Conservation (phyloP, 495 filamentous ascomycete genomes). For the Clohesyomyces aquaticus region DNA sequence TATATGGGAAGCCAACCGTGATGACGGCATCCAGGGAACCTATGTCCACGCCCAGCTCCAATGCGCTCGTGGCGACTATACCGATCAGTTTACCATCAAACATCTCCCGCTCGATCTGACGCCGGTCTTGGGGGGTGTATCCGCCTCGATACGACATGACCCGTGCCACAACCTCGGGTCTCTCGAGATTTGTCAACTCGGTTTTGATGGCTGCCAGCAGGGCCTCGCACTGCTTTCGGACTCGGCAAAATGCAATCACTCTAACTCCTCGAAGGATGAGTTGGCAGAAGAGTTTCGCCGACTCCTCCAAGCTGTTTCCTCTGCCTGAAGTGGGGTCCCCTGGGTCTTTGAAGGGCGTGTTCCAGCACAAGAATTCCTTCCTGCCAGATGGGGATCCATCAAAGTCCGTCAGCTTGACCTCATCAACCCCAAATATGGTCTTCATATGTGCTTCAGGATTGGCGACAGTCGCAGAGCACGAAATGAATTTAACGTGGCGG, state of each 20-base stretch:
- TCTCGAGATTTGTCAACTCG: slow-evolving; percentile 72
- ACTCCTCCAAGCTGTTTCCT: slow-evolving; percentile 79
- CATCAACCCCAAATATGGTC: slow-evolving; percentile 86
- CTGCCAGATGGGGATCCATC: slow-evolving; percentile 92
- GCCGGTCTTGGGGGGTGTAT: slow-evolving; percentile 91
- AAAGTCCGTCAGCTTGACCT: slow-evolving; percentile 78
- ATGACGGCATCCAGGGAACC: slow-evolving; percentile 93
- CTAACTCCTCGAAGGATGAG: slow-evolving; percentile 85
- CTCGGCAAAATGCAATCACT: slow-evolving; percentile 90
- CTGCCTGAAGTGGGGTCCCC: slow-evolving; percentile 83
- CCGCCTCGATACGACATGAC: slow-evolving; percentile 97
- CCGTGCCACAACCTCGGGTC: slow-evolving; percentile 71
- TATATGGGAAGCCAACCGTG: slow-evolving; percentile 92
- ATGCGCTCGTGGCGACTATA: slow-evolving; percentile 88
- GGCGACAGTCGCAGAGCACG: slow-evolving; percentile 94
- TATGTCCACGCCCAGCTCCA: slow-evolving; percentile 95
- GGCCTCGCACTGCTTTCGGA: slow-evolving; percentile 85
- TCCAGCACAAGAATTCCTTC: slow-evolving; percentile 98
- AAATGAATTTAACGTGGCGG: slow-evolving; percentile 85
- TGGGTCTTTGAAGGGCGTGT: slow-evolving; percentile 93
- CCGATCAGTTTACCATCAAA: slow-evolving; percentile 93
- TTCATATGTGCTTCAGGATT: slow-evolving; percentile 93
- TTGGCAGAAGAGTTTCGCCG: slow-evolving; percentile 86
- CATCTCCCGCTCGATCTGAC: slow-evolving; percentile 93
- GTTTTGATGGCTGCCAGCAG: slow-evolving; percentile 77